Conservation (phyloP, 495 filamentous ascomycete genomes). For the Pseudomonodictys pantanalensis region DNA sequence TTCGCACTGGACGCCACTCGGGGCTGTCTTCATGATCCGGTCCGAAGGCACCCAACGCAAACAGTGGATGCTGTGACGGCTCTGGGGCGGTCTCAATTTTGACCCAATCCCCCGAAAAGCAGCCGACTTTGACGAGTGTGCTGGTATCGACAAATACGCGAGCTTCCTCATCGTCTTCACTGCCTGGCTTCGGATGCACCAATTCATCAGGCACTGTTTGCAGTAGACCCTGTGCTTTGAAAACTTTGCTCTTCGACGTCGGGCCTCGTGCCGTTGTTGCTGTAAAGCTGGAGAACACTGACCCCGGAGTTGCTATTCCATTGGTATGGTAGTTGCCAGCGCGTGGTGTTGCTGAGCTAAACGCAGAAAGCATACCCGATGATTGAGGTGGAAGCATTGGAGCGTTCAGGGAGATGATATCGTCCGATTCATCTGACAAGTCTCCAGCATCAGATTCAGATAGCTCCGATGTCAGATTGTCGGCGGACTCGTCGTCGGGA, state of each 20-base stretch:
- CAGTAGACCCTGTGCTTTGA: conserved; percentile 76
- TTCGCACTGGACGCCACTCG: conserved; percentile 73
- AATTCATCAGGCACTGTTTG: conserved; percentile 70
- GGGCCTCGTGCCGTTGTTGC: conserved; percentile 69
- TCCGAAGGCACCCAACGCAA: conserved; percentile 54
- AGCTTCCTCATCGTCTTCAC: conserved; percentile 84
- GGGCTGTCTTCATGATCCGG: conserved; percentile 49
- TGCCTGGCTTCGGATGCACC: conserved; percentile 75
- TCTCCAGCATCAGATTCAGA: conserved; percentile 40
- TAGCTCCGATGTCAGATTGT: conserved; percentile 39
- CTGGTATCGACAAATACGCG: conserved; percentile 84
- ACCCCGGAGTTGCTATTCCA: conserved; percentile 72
- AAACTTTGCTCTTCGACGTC: conserved; percentile 56
- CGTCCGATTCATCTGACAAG: conserved; percentile 43
- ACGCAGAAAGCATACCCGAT: conserved; percentile 66
- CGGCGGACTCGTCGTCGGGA: conserved; percentile 50
- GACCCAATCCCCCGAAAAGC: conserved; percentile 99
- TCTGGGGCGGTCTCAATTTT: conserved; percentile 70
- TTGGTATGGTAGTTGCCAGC: conserved; percentile 57
- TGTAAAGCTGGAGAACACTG: conserved; percentile 81
- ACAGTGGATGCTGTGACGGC: conserved; percentile 50
- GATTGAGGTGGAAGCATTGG: conserved; percentile 69
- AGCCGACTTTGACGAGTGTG: conserved; percentile 80
- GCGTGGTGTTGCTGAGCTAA: conserved; percentile 69
- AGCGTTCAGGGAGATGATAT: conserved; percentile 70